These are phyloP conservation scores for Aspergillus costaricaensis DNA, from an alignment of 2,329 filamentous ascomycete genomes.

Conservation along the genomic window DNA sequence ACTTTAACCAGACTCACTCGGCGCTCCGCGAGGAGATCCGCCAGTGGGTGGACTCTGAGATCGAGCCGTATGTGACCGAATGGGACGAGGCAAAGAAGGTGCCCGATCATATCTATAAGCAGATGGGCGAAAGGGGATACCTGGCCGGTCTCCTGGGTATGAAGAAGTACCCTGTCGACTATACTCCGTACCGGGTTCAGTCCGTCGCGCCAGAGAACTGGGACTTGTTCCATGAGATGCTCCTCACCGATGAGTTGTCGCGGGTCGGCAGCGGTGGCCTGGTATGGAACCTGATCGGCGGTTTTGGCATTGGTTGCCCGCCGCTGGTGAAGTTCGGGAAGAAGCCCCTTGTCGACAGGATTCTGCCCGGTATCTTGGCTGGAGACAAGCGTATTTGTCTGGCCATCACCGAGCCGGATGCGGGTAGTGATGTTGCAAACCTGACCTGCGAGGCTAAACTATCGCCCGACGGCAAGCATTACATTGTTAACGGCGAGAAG, in stretches of 20 bases:
- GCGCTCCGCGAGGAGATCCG: constrained; percentile 88
- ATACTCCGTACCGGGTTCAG: constrained; percentile 70
- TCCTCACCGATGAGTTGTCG: constrained; percentile 91
- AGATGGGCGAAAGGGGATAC: constrained; percentile 91
- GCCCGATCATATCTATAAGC: constrained; percentile 86
- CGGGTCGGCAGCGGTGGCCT: constrained; percentile 86
- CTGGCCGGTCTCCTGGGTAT: constrained; percentile 85
- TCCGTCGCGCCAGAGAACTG: constrained; percentile 84
- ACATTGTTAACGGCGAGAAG: constrained; percentile 99
- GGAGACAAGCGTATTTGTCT: constrained; percentile 98
- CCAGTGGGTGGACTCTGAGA: constrained; percentile 84
- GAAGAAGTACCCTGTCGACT: constrained; percentile 69
- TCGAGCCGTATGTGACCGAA: constrained; percentile 89
- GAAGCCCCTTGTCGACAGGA: constrained; percentile 79
- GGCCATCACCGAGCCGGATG: constrained; percentile 95
- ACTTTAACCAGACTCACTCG: constrained; percentile 92
- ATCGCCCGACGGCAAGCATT: constrained; percentile 93
- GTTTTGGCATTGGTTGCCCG: constrained; percentile 93
- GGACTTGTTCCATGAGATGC: constrained; percentile 98
- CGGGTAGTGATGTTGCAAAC: constrained; percentile 92
- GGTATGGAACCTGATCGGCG: constrained; percentile 95
- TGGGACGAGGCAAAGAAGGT: constrained; percentile 97
- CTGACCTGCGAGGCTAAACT: constrained; percentile 94
- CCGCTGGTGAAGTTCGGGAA: constrained; percentile 90
- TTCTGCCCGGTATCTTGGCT: constrained; percentile 81